Evolutionary conservation across 495 filamentous ascomycete genomes (phyloP).

Genomic region (Aspergillus incahuasiensis): DNA sequence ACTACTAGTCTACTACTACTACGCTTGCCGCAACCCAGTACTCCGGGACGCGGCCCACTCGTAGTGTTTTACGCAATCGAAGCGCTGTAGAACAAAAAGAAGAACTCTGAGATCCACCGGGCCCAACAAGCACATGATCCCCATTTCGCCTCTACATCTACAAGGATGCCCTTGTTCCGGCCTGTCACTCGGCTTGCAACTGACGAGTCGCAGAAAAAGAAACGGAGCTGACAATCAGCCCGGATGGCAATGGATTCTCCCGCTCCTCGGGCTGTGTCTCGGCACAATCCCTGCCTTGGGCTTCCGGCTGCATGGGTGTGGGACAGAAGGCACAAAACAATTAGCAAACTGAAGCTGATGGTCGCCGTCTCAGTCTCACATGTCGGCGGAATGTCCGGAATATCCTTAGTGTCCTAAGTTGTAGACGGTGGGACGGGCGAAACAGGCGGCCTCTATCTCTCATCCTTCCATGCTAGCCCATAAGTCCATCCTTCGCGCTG

Average conservation of each 20-base stretch:
- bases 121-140: background rate
- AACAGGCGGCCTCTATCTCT: constrained; percentile 3
- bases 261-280: background rate
- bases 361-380: background rate
- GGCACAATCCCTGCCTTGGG: constrained; percentile 9
- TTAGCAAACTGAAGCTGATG: background rate
- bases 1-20: background rate
- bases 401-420: too few species aligned
- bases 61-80: constrained; percentile 24
- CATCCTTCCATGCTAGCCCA: constrained; percentile 2
- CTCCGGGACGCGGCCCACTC: constrained; percentile 18
- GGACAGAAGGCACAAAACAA: background rate
- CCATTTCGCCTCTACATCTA: background rate
- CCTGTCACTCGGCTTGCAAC: too few species aligned
- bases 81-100: constrained; percentile 26
- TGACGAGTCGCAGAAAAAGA: too few species aligned
- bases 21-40: constrained; percentile 12
- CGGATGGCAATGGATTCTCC: background rate
- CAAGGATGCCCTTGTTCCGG: background rate
- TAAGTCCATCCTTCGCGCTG: background rate
- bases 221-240: background rate
- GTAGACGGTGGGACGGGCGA: background rate
- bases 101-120: constrained; percentile 17
- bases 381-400: background rate
- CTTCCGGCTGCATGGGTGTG: constrained; percentile 5